Conservation (phyloP, 306 rosid species). For the Cucurbita maxima region DNA sequence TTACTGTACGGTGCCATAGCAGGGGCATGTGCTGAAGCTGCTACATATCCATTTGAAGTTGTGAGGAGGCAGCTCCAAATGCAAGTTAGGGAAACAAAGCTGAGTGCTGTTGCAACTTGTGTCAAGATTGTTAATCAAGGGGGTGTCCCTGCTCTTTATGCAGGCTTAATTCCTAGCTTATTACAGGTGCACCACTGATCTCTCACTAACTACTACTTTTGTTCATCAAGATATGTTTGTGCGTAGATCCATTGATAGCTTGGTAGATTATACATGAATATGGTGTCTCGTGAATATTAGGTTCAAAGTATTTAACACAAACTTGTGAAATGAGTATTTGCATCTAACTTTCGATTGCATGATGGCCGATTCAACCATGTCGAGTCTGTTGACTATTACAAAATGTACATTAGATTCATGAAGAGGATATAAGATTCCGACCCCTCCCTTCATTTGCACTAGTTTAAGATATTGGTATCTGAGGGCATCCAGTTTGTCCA, state of each 20-base stretch:
- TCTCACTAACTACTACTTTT: not conserved
- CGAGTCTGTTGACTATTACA: not conserved
- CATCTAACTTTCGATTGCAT: not conserved
- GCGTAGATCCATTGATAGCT: not conserved
- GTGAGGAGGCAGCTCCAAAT: conserved; percentile 84
- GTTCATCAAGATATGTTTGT: not conserved
- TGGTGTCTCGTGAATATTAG: not conserved
- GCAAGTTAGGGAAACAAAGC: conserved; percentile 59
- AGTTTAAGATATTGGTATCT: not conserved
- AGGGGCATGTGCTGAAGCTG: conserved; percentile 89
- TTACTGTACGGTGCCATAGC: conserved; percentile 75
- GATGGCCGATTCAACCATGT: not conserved
- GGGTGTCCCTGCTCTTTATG: conserved; percentile 81
- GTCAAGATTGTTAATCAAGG: conserved; percentile 68
- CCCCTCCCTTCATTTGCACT: not conserved
- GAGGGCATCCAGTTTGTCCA: not conserved
- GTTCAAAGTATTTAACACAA: not conserved
- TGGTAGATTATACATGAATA: not conserved
- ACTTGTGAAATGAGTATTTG: not conserved
- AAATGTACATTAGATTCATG: not conserved
- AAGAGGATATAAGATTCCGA: not conserved
- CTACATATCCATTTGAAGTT: conserved; percentile 96
- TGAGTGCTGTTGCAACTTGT: conserved; percentile 68
- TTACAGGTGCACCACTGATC: conserved; percentile 34
- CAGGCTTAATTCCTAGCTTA: conserved; percentile 87